These are phyloP conservation scores for Fusarium zealandicum DNA, from an alignment of 2,329 filamentous ascomycete species.

Conservation along the genomic window DNA sequence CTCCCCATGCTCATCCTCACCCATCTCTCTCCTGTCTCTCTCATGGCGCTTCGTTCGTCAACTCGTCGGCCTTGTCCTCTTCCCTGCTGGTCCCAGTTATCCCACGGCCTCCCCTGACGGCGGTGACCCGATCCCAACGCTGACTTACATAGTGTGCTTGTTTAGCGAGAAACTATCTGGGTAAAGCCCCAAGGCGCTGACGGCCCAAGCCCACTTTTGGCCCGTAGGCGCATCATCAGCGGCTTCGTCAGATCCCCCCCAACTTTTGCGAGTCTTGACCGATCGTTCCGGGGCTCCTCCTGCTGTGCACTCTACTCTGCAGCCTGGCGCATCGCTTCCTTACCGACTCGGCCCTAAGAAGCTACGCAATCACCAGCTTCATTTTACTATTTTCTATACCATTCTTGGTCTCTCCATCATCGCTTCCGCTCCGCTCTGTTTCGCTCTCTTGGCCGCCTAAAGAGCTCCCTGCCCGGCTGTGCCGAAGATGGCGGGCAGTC, in stretches of 20 bases:
- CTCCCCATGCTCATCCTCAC: constrained; percentile 24
- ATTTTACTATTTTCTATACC: constrained; percentile 15
- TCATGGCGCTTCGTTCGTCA: too few relatives aligned
- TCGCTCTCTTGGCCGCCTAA: constrained; percentile 16
- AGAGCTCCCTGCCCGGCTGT: constrained; percentile 35
- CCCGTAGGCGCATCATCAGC: constrained; percentile 24
- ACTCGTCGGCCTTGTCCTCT: constrained; percentile 6
- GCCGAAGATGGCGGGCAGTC: constrained; percentile 42
- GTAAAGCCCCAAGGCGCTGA: constrained; percentile 23
- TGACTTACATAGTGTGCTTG: constrained; percentile 3
- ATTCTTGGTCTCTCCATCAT: constrained; percentile 22
- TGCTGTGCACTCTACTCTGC: constrained; percentile 11
- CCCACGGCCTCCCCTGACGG: constrained; percentile 26
- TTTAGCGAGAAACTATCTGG: constrained; percentile 20
- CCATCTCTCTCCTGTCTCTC: background rate
- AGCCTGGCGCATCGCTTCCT: constrained; percentile 22
- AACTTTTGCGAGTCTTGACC: constrained; percentile 31
- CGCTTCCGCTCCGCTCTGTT: constrained; percentile 18
- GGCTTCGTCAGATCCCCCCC: constrained; percentile 28
- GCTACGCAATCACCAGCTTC: constrained; percentile 18
- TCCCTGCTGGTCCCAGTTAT: constrained; percentile 20
- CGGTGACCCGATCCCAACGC: constrained; percentile 34
- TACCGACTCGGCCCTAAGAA: constrained; percentile 17
- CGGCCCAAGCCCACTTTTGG: constrained; percentile 32
- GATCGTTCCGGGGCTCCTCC: constrained; percentile 38